phyloP scores from a whole-genome alignment of 208 protist genomes.

The Naegleria gruberi region DNA sequence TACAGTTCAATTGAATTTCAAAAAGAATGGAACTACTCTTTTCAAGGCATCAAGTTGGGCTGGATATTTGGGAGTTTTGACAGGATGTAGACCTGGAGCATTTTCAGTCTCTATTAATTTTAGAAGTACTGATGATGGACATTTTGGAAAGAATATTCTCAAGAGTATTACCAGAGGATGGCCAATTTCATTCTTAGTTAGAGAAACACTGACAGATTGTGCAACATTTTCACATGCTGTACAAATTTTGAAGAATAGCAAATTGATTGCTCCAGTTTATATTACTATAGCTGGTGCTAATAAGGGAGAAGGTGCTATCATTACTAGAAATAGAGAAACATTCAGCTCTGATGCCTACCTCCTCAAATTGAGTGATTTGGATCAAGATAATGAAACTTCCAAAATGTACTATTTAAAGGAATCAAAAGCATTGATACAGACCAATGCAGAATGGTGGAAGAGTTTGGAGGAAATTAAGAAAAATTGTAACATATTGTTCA shows the following conservation, averaged over 20 bases:
- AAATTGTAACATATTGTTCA: neutral
- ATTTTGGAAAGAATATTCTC: neutral
- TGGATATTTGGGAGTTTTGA: neutral
- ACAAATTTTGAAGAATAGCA: neutral
- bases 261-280: neutral
- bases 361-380: neutral
- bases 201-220: neutral
- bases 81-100: neutral
- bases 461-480: neutral
- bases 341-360: neutral
- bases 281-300: neutral
- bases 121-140: neutral
- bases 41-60: neutral
- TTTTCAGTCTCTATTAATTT: neutral
- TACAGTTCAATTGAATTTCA: neutral
- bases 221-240: neutral
- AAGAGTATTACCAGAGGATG: neutral
- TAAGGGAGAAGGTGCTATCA: neutral
- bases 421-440: neutral
- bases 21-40: neutral
- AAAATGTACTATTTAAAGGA: neutral
- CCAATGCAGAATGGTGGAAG: neutral
- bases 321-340: neutral
- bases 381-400: neutral
- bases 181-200: neutral